These are phyloP conservation scores for Pestalotiopsis sp. DNA, from an alignment of 2,329 filamentous ascomycete genomes.

Conservation along the genomic window DNA sequence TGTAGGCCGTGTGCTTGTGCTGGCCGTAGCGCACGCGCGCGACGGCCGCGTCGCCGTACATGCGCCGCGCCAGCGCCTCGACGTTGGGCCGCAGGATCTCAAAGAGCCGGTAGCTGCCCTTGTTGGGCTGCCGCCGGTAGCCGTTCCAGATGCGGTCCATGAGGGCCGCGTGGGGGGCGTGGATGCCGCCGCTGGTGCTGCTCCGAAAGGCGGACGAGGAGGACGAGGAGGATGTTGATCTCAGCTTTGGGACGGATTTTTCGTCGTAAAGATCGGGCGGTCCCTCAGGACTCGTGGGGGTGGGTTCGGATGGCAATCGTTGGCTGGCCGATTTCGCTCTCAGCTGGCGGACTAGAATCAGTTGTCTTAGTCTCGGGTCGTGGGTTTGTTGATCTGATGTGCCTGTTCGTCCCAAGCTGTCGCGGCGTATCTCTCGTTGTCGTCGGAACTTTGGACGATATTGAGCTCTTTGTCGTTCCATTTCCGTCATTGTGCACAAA, in stretches of 20 bases:
- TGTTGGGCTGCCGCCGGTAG: slow-evolving; percentile 11
- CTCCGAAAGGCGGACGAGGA: too few relatives aligned
- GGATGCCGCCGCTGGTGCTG: not conserved
- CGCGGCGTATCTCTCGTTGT: not conserved
- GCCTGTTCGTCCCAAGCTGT: too few relatives aligned
- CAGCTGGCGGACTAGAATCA: not conserved
- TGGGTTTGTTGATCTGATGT: not conserved
- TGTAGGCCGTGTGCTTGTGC: slow-evolving; percentile 13
- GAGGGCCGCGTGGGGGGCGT: not conserved
- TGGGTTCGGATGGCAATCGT: not conserved
- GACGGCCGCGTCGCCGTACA: slow-evolving; percentile 14
- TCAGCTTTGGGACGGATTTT: not conserved
- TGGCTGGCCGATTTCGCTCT: not conserved
- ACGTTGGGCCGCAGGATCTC: slow-evolving; percentile 5
- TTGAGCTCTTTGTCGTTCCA: slow-evolving; percentile 1
- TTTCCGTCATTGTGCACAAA: slow-evolving; percentile 7
- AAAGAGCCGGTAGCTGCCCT: slow-evolving; percentile 11
- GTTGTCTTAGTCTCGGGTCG: not conserved
- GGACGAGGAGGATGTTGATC: not conserved
- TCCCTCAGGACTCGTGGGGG: not conserved
- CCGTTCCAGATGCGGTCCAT: slow-evolving; percentile 13
- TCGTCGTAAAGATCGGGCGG: not conserved
- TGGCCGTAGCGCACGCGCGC: slow-evolving; percentile 1
- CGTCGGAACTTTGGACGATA: not conserved
- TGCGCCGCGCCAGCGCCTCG: slow-evolving; percentile 3